Percentiles rank a stretch among this genome's conserved stretches.
phyloP scores from a whole-genome alignment of 2,329 filamentous ascomycete species.

The Diplodia corticola region DNA sequence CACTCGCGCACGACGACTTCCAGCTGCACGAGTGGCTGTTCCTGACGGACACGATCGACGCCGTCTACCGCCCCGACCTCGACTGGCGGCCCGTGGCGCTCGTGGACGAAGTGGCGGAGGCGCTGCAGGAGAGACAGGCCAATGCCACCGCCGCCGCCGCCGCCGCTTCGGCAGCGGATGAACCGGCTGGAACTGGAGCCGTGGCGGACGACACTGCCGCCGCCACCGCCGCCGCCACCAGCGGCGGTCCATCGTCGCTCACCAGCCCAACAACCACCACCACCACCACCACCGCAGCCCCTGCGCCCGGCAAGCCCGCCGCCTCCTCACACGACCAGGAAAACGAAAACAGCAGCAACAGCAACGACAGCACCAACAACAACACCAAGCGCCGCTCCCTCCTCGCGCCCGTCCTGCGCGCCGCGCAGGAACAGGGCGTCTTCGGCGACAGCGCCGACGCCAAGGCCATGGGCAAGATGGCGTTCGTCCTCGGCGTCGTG shows the following conservation, averaged over 20 bases:
- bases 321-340: no score
- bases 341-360: no score
- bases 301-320: no score
- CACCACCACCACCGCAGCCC: no score
- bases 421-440: slow-evolving; percentile 30
- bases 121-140: slow-evolving; percentile 54
- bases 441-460: slow-evolving; percentile 54
- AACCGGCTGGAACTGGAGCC: slow-evolving; percentile 1
- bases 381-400: slow-evolving; percentile 36
- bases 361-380: no score
- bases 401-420: slow-evolving; percentile 42
- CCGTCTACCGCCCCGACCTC: slow-evolving; percentile 73
- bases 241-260: no score
- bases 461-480: slow-evolving; percentile 55
- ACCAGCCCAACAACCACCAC: no score
- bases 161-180: slow-evolving; percentile 29
- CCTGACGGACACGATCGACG: slow-evolving; percentile 94
- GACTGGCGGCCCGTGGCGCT: slow-evolving; percentile 71
- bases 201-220: no score
- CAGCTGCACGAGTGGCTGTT: slow-evolving; percentile 99
- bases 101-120: slow-evolving; percentile 80
- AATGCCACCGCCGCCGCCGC: slow-evolving; percentile 29
- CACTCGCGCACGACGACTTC: slow-evolving; percentile 89
- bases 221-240: no score
- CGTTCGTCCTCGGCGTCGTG: slow-evolving; percentile 73